Evolutionary conservation across 495 filamentous ascomycete genomes (phyloP).

Genomic region (Acidiella bohemica): DNA sequence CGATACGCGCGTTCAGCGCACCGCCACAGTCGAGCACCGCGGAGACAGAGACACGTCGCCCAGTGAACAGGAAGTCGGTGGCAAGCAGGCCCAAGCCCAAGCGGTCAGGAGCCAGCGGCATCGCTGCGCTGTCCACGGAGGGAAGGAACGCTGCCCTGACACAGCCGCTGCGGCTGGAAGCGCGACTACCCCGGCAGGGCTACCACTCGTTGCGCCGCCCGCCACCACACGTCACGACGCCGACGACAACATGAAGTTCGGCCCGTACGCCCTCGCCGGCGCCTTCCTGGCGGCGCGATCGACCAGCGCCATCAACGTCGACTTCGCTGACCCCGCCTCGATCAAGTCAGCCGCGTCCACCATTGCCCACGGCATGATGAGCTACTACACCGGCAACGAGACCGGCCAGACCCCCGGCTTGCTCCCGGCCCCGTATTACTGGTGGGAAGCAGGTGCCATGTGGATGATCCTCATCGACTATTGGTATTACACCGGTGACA

Average conservation of each 20-base stretch:
- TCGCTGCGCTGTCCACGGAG: no score
- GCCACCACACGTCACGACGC: neutral
- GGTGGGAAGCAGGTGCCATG: conserved; percentile 39
- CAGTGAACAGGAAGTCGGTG: no score
- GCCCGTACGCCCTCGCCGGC: conserved; percentile 1
- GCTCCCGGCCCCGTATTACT: conserved; percentile 31
- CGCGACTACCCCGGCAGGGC: no score
- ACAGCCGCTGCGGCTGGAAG: no score
- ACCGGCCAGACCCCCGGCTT: conserved; percentile 33
- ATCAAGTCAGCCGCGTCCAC: conserved; percentile 27
- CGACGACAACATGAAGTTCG: neutral
- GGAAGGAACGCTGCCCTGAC: no score
- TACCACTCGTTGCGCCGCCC: no score
- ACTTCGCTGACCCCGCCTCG: conserved; percentile 11
- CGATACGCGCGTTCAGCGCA: no score
- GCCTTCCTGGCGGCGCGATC: conserved; percentile 12
- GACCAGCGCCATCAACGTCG: conserved; percentile 8
- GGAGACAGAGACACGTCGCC: no score
- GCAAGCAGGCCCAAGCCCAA: no score
- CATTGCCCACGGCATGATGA: conserved; percentile 26
- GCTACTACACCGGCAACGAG: conserved; percentile 35
- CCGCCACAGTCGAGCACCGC: no score
- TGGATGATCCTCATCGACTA: conserved; percentile 39
- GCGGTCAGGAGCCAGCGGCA: no score
- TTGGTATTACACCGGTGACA: conserved; percentile 44